Evolutionary conservation across 305 asterid species (phyloP).

Genomic region (Plantago rigida): DNA sequence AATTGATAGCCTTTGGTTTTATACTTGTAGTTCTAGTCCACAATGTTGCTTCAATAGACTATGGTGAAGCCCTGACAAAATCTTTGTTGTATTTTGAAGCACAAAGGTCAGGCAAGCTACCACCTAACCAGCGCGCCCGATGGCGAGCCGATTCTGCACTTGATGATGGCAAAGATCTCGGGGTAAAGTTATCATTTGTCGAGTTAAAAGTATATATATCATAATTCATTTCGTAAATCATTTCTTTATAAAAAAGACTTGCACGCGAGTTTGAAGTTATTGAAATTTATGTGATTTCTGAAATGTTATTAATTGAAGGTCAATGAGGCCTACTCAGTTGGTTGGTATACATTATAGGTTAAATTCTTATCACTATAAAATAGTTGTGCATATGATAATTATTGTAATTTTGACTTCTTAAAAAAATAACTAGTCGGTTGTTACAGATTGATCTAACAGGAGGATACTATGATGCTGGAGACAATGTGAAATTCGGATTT

Average conservation of each 20-base stretch:
- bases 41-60: conserved; percentile 35
- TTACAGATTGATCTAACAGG: conserved; percentile 47
- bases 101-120: conserved; percentile 56
- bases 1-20: conserved; percentile 20
- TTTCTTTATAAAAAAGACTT: too few relatives aligned
- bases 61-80: conserved; percentile 46
- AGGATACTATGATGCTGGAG: conserved; percentile 70
- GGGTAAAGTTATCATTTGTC: conserved; percentile 27
- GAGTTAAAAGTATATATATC: neutral
- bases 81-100: conserved; percentile 48
- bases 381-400: too few relatives aligned
- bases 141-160: conserved; percentile 62
- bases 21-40: conserved; percentile 25
- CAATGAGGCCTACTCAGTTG: too few relatives aligned
- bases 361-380: too few relatives aligned
- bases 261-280: neutral
- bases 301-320: neutral
- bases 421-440: too few relatives aligned
- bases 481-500: conserved; percentile 53
- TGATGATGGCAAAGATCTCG: conserved; percentile 34
- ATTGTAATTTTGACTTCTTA: too few relatives aligned
- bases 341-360: neutral
- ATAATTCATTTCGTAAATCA: too few relatives aligned
- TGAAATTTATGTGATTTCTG: neutral
- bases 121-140: conserved; percentile 35